Evolutionary conservation across 495 filamentous ascomycete species (phyloP), one percentile per base, ranked within the genome.

Genomic region (Letharia lupina): DNA sequence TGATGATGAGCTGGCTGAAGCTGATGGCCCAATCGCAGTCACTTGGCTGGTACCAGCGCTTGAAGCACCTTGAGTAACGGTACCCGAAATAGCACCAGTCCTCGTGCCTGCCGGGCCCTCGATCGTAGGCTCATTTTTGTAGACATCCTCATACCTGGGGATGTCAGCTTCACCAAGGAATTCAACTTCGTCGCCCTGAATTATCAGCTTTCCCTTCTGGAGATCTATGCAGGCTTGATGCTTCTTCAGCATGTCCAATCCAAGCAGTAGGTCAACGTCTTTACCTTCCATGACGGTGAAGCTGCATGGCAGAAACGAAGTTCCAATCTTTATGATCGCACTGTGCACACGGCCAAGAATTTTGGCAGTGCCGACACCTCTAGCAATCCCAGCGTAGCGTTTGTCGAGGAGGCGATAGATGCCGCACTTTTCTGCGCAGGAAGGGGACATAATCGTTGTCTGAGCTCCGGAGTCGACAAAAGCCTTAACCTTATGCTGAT

Each of bases 261-360:
- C 94, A 15, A 99, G 82, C 11, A 99, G 83, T 15, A 99, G 80
- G 71, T 98, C 94, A n/a, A 98, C 94, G 65, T 90, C 86, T 76
- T 98, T 99, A 45, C 94, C 94, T 77, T 99, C 94, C 94, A 99
- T 97, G 69, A 99, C 94, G n/a, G 95, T 98, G 76, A 99, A 99
- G 60, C 89, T 90, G 79, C 92, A 97, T 1, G 93, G 86, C 61
- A 99, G 83, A 72, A 91, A 91, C 71, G 93, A 84, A 45, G 82
- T 83, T 23, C 94, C 95, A 69, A 99, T 96, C 77, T 89, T 90
- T 73, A 98, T 93, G 75, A 90, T 90, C 18, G 95, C 93, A 23
- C 88, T 89, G 73, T 98, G 94, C 0, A 99, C 94, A 37, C 93
- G 91, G 47, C 94, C 94, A 23, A 99, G 86, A 67, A 99, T 96